phyloP scores from a whole-genome alignment of 768 basidiomycete genomes.

The Pulveroboletus ravenelii region DNA sequence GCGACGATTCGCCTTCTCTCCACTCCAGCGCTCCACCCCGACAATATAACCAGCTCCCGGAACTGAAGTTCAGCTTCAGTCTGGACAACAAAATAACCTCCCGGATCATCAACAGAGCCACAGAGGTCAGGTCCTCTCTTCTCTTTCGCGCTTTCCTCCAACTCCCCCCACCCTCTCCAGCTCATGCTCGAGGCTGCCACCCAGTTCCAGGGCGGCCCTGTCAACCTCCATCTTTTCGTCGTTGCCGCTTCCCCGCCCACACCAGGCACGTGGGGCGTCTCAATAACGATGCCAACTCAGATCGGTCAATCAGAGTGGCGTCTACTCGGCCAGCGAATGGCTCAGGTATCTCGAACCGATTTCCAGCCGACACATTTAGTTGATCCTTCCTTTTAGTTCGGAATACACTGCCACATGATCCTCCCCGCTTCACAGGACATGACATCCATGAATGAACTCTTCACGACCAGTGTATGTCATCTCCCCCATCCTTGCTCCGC shows the following conservation, averaged over 20 bases:
- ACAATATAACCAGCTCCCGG: conserved; percentile 39
- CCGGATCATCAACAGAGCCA: conserved; percentile 39
- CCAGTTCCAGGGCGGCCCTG: conserved; percentile 29
- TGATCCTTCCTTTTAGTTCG: conserved; percentile 36
- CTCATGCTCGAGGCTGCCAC: conserved; percentile 29
- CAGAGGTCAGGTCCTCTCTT: conserved; percentile 37
- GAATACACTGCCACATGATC: conserved; percentile 57
- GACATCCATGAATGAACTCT: conserved; percentile 44
- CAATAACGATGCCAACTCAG: conserved; percentile 24
- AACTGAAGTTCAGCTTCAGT: conserved; percentile 40
- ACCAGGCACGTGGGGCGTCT: conserved; percentile 26
- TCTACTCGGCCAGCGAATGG: conserved; percentile 40
- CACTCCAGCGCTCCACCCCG: conserved; percentile 28
- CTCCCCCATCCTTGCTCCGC: background rate
- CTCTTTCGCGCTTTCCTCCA: background rate
- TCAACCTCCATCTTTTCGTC: conserved; percentile 49
- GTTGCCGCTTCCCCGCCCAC: conserved; percentile 47
- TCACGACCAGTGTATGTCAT: conserved; percentile 39
- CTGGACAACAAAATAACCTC: conserved; percentile 43
- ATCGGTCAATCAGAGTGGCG: conserved; percentile 38
- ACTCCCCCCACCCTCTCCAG: conserved; percentile 4
- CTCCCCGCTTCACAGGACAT: conserved; percentile 44
- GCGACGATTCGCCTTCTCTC: conserved; percentile 22
- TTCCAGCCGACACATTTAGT: conserved; percentile 1
- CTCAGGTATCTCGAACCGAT: conserved; percentile 36